These are phyloP conservation scores for Starmerella roubikii DNA, from an alignment of 805 yeast genomes.

Conservation along the genomic window DNA sequence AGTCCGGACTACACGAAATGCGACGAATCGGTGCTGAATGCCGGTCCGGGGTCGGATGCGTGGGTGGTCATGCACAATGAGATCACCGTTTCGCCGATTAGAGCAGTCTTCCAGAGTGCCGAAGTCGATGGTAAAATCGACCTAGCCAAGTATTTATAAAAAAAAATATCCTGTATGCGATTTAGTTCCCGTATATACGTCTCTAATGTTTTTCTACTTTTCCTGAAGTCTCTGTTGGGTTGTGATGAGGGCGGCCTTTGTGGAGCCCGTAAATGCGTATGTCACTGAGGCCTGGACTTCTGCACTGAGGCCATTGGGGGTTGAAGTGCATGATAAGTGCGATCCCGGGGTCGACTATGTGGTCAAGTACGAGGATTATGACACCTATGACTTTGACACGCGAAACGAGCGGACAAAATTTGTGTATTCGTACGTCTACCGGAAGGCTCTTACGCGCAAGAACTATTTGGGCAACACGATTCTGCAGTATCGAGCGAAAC, in stretches of 20 bases:
- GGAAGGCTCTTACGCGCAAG: constrained; percentile 84
- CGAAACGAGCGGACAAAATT: constrained; percentile 11
- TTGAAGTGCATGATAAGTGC: not conserved
- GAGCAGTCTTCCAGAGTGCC: constrained; percentile 15
- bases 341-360: constrained; percentile 30
- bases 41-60: constrained; percentile 48
- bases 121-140: constrained; percentile 8
- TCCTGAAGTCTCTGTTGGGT: too few relatives aligned
- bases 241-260: constrained; percentile 11
- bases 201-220: not conserved
- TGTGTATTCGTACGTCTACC: constrained; percentile 46
- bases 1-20: constrained; percentile 64
- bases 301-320: constrained; percentile 8
- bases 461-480: constrained; percentile 79
- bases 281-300: constrained; percentile 16
- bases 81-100: constrained; percentile 29
- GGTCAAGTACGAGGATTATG: constrained; percentile 68
- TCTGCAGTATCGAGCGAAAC: constrained; percentile 56
- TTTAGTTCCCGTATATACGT: not conserved
- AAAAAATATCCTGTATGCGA: not conserved
- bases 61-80: constrained; percentile 51
- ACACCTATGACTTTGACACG: constrained; percentile 62
- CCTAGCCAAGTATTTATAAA: not conserved
- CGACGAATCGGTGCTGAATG: constrained; percentile 37
- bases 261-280: constrained; percentile 16